Evolutionary conservation across 2,329 filamentous ascomycete species (phyloP), one percentile per base, ranked within the genome.

Genomic region (Cryphonectria parasitica): DNA sequence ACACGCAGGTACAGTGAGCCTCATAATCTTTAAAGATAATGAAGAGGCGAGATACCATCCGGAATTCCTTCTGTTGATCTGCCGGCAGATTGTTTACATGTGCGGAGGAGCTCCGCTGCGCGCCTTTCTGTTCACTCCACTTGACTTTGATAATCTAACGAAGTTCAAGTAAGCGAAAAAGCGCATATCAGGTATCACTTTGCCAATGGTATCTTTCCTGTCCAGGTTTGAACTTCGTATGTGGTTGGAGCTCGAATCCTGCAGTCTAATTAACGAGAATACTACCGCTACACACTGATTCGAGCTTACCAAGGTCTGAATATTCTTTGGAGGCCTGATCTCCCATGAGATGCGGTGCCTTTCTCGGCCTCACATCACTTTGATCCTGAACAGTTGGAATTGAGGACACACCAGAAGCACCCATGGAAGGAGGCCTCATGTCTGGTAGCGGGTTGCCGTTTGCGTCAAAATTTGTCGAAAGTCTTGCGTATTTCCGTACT

Each of bases 1-100:
- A 89, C 86, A 89, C 84, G 80, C 87, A 88, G 31, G 82, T 84
- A 72, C 84, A 86, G 72, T 88, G 84, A 2, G 87, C 87, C 28
- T 82, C 79, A 31, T 85, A 83, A 63, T 83, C 86, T 0, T 79
- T 82, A 22, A 88, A 79, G 3, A 89, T 83, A 52, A 89, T 84
- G 67, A 89, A 89, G 3, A 86, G 84, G 4, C 87, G 83, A 86
- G 83, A 1, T 85, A n/a, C 84, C 25, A 84, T 78, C 70, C 85
- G 85, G 56, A 87, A 84, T 19, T 17, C 78, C 77, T 58, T 78
- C 78, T 41, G 77, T 76, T 78, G 28, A 79, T 78, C 39, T 77
- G 63, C 49, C 45, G 68, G 15, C 19, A n/a, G 0, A n/a, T 19
- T 49, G 8, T 11, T 8, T 8, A 10, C 45, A 19, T 3, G 0